Evolutionary conservation across 2,329 filamentous ascomycete species (phyloP), one percentile per base, ranked within the genome.

Genomic region (Coniella vitis): DNA sequence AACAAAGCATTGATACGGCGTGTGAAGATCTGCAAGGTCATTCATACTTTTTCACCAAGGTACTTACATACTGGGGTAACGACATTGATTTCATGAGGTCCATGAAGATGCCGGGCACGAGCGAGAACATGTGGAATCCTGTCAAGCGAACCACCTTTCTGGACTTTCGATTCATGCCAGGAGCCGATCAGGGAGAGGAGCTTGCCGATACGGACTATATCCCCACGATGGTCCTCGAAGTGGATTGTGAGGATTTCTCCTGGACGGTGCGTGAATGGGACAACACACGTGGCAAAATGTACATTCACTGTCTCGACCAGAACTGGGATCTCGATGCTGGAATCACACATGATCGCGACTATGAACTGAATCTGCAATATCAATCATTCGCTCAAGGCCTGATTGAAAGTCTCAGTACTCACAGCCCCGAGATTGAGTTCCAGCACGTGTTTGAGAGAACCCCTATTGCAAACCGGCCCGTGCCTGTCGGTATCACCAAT

Each of bases 281-380:
- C 14, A 45, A 57, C 35, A 48, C 29, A 4, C 45, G 53, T 8
- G 47, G 47, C 5, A 54, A 56, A 5, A 40, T 63, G 12, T 58
- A 54, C 45, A 50, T 66, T 7, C 63, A 66, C 51, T 63, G 59
- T 17, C 52, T 64, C 14, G 57, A 54, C 4, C 60, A 59, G 13
- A 55, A 60, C 40, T 66, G 62, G 63, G 63, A 66, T 43, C 46
- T 61, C 7, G 57, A 56, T n/a, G 49, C 63, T 7, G 39, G 53
- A 7, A 42, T 60, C n/a, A 43, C 52, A 3, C 56, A 60, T 45
- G 54, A 47, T 38, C 37, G 56, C 4, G 54, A 47, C 0, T 47
- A 56, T 1, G 41, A 53, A n/a, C 17, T 58, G 7, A 56, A 62
- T 38, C 17, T 25, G 1, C 35, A 32, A 10, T 61, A 57, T 36